Base-by-base conservation (phyloP, 768 basidiomycete genomes). In the Hydnum rufescens region DNA sequence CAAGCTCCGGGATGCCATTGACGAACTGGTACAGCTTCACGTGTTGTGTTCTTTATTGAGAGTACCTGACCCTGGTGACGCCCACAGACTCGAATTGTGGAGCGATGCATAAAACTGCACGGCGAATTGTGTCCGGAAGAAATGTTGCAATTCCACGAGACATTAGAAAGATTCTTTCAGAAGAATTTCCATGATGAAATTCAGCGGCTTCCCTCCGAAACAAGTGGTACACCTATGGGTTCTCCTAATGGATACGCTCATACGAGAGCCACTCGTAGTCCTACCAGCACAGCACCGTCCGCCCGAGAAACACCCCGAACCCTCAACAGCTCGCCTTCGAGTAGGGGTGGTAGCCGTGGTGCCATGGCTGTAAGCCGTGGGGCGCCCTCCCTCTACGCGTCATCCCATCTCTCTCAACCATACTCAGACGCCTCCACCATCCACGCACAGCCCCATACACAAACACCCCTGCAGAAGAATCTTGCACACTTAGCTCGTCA, bases 61-160 rank as follows among this genome's bases (percentile, higher is more conserved):
- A 29, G 6, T n/a, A 34, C 3, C 32, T 52, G 23, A 8, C 32
- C n/a, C n/a, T 51, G 46, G 44, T 53, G 6, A 34, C 26, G 36
- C 6, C 53, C 50, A 8, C 58, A 88, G 78, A 78, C 82, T 31
- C 77, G 79, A 43, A 75, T 81, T 48, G 82, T 96, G 48, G 82
- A 89, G 56, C 76, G 74, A 51, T 90, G 87, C 61, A 71, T 96
- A 51, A 77, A 75, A 58, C 71, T 96, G 3, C 90, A 97, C 61
- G 78, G 77, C 2, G 72, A 77, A 43, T 66, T 93, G 29, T 90
- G 88, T 61, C 76, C 85, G 0, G 74, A 77, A 8, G 88, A 90
- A 63, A 93, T 95, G 74, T 67, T 82, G n/a, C 74, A 78, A 3
- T 96, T 96, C 73, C 92, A 97, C 62, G 79, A 81, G 54, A 88